Evolutionary conservation across 73 alveolate genomes (phyloP), one percentile per base, ranked within the genome.

Genomic region (Paramecium pentaurelia): DNA sequence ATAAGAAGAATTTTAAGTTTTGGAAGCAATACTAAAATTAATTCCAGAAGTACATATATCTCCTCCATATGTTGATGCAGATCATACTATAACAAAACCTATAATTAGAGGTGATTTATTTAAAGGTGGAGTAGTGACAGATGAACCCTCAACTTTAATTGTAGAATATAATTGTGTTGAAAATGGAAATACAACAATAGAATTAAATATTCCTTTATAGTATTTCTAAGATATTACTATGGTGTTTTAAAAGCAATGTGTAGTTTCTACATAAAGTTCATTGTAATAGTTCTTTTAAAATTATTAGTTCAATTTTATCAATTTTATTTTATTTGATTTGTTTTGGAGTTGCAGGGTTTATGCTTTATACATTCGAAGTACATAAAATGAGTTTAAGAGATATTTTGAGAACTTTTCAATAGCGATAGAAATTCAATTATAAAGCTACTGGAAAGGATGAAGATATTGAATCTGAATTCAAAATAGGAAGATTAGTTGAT

Each of bases 231-330:
- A 80, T 80, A 80, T 80, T 6, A 40, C 91, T 6, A 45, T 80
- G 75, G 91, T 80, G 30, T 80, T 80, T 47, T 25, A 44, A 49
- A 80, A 80, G 32, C 58, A 80, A 80, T 80, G 91, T 80, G 75
- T 32, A 80, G 47, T 80, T 8, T 14, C 71, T 6, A 0, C 77
- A 44, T 12, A 36, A 73, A 22, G 25, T 36, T 73, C 91, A 80
- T 45, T 25, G 47, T 45, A 18, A 64, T 18, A 11, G 20, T 80
- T 22, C 20, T 4, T 45, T 2, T 6, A 20, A 25, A 22, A 45
- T 80, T 7, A 4, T 42, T 80, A 80, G 91, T 45, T 80, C 88
- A 34, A 12, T 49, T 20, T 16, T 80, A 44, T 32, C 47, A 20
- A 18, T 42, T 11, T 42, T 80, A 7, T 80, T 80, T 45, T 80